Base-by-base conservation (phyloP, 805 yeast species). In the Sugiyamaella floridensis region DNA sequence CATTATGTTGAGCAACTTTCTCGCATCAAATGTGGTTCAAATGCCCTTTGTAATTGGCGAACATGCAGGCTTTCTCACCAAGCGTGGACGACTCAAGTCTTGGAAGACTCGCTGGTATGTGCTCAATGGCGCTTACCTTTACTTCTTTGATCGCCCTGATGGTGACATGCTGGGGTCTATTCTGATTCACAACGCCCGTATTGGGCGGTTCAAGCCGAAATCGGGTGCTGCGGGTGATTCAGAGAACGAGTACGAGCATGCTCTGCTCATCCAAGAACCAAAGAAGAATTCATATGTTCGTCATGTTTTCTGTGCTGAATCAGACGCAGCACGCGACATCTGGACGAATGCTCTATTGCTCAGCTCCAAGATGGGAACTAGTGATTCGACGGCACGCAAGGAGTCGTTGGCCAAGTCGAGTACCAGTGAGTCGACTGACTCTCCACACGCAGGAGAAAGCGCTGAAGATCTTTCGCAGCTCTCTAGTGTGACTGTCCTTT, bases 281-380 rank as follows among this genome's bases (percentile, higher is more conserved):
- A 71, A 72, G 55, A 73, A 73, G 55, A 41, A 22, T 40, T 26
- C 32, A 32, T 57, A 55, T 28, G 47, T 40, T 16, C 43, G 58
- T 57, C 87, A 84, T 61, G 76, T 79, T 48, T 77, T 89, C 50
- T 87, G 95, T 67, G 85, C 93, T 1, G 95, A 89, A 64, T 81
- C 85, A 8, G 85, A 85, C 45, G 76, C 74, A 26, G 96, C 89
- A 62, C 76, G 92, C 52, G 90, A 85, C 60, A 71, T 71, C 9
- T 86, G 95, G 93, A 78, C 86, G 8, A 74, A 77, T 15, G 72
- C 72, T 0, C 59, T 77, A 14, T 66, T 75, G 32, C 71, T 52
- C 18, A 46, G 32, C 45, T 53, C 50, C 11, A 49, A 57, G 11
- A 28, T 50, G 18, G 37, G 32, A 12, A 43, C 53, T 14, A n/a